Evolutionary conservation across 306 rosid species (phyloP), one percentile per base, ranked within the genome.

Genomic region (Vigna nakashimae): DNA sequence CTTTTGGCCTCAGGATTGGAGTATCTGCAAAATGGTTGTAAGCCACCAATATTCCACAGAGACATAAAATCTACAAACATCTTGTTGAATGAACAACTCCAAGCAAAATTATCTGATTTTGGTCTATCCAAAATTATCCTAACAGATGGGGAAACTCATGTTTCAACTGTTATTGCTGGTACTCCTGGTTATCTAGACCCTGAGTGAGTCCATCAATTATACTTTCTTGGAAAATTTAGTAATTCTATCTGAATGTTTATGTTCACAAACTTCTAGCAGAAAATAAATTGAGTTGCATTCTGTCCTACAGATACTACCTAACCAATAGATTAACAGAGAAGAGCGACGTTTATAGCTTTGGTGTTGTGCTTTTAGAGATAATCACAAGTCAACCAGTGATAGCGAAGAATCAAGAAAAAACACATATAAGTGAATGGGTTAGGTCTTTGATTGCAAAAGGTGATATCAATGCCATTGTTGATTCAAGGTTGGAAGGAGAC

Each of bases 301-400:
- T 53, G 26, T 8, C 26, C 7, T 58, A 45, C 63, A 90, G 90
- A 57, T 88, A 82, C 73, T 40, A 17, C 15, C 26, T 18, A 74
- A 55, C 89, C 9, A 80, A 65, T 66, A 81, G 83, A 50, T 65
- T 90, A 30, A 85, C 74, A 13, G 89, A 83, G 69, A 85, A 88
- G 65, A 90, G 88, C 20, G 92, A 90, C 68, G 82, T 86, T 30
- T 88, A 79, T 80, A 88, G 91, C 77, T 88, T 84, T 65, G 87
- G 92, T 30, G 85, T 86, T 34, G 84, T 84, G 14, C 74, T 86
- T 10, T 77, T 88, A 58, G 90, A 90, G 70, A 69, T 86, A 26
- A 83, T 84, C 69, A 86, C 90, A 57, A 51, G 87, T n/a, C 77
- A 66, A 53, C 79, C 76, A 12, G 73, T 68, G 60, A 74, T 82